phyloP scores from a whole-genome alignment of 176 grass and related monocot species.

The Phyllostachys edulis region DNA sequence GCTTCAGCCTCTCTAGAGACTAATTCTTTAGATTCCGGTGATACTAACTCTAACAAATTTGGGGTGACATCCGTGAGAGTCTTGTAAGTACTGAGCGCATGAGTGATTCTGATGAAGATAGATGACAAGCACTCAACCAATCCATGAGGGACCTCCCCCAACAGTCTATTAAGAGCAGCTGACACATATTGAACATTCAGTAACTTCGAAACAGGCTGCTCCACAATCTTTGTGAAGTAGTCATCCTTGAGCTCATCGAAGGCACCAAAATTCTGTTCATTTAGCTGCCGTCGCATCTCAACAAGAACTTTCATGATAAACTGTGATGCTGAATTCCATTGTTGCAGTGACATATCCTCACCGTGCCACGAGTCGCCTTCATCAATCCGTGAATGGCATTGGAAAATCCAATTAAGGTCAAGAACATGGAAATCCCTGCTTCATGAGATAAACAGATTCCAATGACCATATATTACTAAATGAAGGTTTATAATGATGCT shows the following conservation, averaged over 20 bases:
- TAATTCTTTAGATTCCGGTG: background rate
- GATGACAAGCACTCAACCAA: background rate
- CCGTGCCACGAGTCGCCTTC: background rate
- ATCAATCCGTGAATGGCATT: background rate
- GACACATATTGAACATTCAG: background rate
- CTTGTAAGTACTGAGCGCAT: conserved; percentile 5
- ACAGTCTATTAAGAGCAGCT: background rate
- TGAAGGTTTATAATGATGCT: background rate
- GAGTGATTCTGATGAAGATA: background rate
- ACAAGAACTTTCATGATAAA: conserved; percentile 21
- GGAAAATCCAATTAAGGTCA: conserved; percentile 2
- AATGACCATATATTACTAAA: no score
- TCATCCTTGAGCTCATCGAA: conserved; percentile 28
- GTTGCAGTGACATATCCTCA: background rate
- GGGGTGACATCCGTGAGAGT: background rate
- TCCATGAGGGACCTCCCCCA: background rate
- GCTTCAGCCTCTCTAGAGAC: background rate
- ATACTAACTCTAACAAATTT: conserved; percentile 14
- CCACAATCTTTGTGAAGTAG: conserved; percentile 15
- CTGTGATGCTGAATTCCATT: conserved; percentile 3
- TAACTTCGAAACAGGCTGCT: conserved; percentile 15
- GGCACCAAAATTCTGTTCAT: background rate
- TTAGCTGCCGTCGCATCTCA: conserved; percentile 20
- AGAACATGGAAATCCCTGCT: conserved; percentile 6
- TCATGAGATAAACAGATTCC: background rate